Conservation (phyloP, 176 grass and related monocot genomes). For the Dendrocalamus sinicus region DNA sequence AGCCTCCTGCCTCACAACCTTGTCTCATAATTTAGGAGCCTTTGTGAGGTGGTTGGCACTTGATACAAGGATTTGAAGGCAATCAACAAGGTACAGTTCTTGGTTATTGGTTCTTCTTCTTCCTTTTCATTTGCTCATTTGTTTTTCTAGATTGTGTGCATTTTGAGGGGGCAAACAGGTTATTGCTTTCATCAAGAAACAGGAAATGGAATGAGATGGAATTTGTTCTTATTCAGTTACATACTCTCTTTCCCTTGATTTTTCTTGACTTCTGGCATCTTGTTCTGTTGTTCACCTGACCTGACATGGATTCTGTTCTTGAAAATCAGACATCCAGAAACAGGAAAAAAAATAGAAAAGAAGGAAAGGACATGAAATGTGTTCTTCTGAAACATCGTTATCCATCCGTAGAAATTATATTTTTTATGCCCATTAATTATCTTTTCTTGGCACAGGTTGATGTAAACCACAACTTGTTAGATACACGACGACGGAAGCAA, state of each 20-base stretch:
- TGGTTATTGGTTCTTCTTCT: not conserved
- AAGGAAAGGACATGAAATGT: not conserved
- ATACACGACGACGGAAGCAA: not conserved
- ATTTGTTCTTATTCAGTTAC: conserved; percentile 3
- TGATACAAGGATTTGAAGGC: conserved; percentile 29
- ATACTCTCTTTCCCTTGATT: conserved; percentile 8
- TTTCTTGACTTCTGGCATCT: conserved; percentile 3
- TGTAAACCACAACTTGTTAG: conserved; percentile 17
- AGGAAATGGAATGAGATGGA: not conserved
- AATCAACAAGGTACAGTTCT: conserved; percentile 27
- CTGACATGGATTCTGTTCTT: conserved; percentile 13
- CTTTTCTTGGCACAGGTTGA: conserved; percentile 32
- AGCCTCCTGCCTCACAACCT: conserved; percentile 19
- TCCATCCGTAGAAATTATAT: not conserved
- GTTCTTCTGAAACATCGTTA: conserved; percentile 26
- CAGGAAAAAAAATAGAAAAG: not conserved
- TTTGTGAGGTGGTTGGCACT: conserved; percentile 23
- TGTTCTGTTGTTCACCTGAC: not conserved
- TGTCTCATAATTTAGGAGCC: not conserved
- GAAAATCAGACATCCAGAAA: not conserved
- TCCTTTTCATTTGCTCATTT: not conserved
- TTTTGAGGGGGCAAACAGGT: not conserved
- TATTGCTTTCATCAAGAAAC: conserved; percentile 9
- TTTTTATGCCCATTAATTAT: conserved; percentile 9
- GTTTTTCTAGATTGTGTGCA: not conserved